Evolutionary conservation across 1,139 yeast genomes (phyloP).

Genomic region (Debaryomyces nepalensis): DNA sequence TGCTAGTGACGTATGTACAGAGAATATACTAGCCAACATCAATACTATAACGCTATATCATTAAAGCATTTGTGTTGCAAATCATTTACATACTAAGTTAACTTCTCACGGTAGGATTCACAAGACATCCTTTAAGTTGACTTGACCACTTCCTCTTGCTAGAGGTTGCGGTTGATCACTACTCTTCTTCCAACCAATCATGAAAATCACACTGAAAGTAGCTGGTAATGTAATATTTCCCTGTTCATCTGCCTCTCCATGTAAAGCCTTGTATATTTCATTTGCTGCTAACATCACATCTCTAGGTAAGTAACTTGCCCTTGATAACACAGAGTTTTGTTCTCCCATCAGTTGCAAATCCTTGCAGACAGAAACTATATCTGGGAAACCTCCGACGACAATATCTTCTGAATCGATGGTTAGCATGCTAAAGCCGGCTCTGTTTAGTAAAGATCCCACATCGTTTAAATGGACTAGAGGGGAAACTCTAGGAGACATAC

Average conservation of each 20-base stretch:
- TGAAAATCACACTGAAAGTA: conserved; percentile 74
- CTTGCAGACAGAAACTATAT: conserved; percentile 64
- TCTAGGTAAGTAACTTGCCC: conserved; percentile 60
- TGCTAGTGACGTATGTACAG: too few relatives aligned
- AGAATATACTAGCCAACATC: too few relatives aligned
- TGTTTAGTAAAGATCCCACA: conserved; percentile 70
- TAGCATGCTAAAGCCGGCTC: conserved; percentile 77
- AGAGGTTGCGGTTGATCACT: conserved; percentile 72
- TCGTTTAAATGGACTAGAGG: conserved; percentile 83
- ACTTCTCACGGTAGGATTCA: too few relatives aligned
- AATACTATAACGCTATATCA: too few relatives aligned
- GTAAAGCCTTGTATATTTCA: conserved; percentile 71
- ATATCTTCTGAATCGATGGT: conserved; percentile 88
- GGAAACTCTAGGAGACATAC: conserved; percentile 78
- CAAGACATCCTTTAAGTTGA: conserved; percentile 67
- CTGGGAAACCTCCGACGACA: conserved; percentile 79
- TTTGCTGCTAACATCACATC: conserved; percentile 77
- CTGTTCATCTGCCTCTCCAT: conserved; percentile 61
- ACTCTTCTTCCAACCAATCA: conserved; percentile 90
- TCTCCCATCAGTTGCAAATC: conserved; percentile 88
- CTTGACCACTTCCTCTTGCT: conserved; percentile 70
- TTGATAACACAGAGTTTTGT: conserved; percentile 67
- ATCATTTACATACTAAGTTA: too few relatives aligned
- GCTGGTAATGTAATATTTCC: conserved; percentile 55
- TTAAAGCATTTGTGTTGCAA: too few relatives aligned